phyloP scores from a whole-genome alignment of 148 eudicot species.

The Rhododendron vialii region DNA sequence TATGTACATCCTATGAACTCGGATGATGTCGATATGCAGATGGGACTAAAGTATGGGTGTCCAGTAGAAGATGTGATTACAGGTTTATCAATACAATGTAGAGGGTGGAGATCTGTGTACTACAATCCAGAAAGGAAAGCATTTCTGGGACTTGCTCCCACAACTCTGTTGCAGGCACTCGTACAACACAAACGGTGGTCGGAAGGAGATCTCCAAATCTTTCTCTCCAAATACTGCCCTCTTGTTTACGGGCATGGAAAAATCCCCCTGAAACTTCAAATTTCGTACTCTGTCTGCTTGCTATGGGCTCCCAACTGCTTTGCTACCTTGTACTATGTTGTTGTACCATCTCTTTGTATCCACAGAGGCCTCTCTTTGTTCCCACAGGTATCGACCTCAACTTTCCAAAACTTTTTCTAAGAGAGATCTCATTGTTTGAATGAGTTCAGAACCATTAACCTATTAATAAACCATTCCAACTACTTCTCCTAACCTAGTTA shows the following conservation, averaged over 20 bases:
- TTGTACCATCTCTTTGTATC: constrained; percentile 16
- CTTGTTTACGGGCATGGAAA: constrained; percentile 12
- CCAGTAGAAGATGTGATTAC: constrained; percentile 14
- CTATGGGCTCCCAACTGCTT: constrained; percentile 25
- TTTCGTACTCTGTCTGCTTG: constrained; percentile 2
- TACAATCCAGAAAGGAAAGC: constrained; percentile 7
- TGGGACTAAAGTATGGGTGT: constrained; percentile 14
- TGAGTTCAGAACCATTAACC: not conserved
- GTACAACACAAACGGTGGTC: constrained; percentile 10
- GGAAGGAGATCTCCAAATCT: constrained; percentile 19
- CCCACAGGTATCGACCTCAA: constrained; percentile 23
- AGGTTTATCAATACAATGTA: not conserved
- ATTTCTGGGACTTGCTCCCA: not conserved
- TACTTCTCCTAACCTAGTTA: not conserved
- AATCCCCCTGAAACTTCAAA: constrained; percentile 16
- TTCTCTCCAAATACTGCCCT: constrained; percentile 24
- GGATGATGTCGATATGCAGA: constrained; percentile 1
- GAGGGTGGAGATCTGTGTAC: constrained; percentile 4
- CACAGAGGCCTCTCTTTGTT: constrained; percentile 18
- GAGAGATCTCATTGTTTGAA: not conserved
- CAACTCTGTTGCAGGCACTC: not conserved
- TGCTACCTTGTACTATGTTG: constrained; percentile 20
- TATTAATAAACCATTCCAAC: not conserved
- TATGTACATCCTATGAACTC: not conserved
- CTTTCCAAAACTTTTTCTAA: not conserved